Conservation (phyloP, 148 eudicot genomes). For the Rhododendron ferrugineum region DNA sequence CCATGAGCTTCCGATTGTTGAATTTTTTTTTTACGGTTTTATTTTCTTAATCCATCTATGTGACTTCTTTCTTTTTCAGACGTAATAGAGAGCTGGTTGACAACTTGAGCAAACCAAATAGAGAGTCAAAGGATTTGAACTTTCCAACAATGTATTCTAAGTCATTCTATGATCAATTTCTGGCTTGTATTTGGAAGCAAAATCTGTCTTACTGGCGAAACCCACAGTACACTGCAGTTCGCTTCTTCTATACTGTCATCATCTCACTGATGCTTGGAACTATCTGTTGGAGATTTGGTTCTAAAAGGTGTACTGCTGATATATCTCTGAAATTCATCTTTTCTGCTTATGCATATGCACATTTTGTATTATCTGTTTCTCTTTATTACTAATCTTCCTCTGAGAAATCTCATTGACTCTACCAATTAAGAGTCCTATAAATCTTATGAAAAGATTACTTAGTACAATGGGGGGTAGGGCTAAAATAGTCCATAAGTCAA, state of each 20-base stretch:
- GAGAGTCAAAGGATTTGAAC: conserved; percentile 65
- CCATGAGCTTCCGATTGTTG: not conserved
- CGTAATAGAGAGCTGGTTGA: conserved; percentile 72
- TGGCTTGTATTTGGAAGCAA: conserved; percentile 91
- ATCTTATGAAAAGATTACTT: not conserved
- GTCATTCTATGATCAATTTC: conserved; percentile 60
- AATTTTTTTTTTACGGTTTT: not conserved
- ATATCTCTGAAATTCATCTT: not conserved
- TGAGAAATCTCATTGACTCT: not conserved
- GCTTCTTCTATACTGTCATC: conserved; percentile 90
- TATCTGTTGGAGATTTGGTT: conserved; percentile 95
- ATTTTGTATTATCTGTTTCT: not conserved
- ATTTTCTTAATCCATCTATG: conserved; percentile 13
- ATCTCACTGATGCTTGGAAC: conserved; percentile 97
- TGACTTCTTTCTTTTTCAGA: conserved; percentile 36
- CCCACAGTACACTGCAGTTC: conserved; percentile 98
- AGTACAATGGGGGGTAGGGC: not conserved
- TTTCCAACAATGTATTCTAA: conserved; percentile 75
- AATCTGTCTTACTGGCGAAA: conserved; percentile 95
- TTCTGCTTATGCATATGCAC: not conserved
- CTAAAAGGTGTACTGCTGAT: conserved; percentile 53
- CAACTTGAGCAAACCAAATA: conserved; percentile 67
- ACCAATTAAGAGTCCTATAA: not conserved
- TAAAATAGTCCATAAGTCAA: not conserved
- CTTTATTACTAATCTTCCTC: not conserved